These are phyloP conservation scores for Herpetomonas samuelpessoai DNA, from an alignment of 208 protist species.

Conservation along the genomic window DNA sequence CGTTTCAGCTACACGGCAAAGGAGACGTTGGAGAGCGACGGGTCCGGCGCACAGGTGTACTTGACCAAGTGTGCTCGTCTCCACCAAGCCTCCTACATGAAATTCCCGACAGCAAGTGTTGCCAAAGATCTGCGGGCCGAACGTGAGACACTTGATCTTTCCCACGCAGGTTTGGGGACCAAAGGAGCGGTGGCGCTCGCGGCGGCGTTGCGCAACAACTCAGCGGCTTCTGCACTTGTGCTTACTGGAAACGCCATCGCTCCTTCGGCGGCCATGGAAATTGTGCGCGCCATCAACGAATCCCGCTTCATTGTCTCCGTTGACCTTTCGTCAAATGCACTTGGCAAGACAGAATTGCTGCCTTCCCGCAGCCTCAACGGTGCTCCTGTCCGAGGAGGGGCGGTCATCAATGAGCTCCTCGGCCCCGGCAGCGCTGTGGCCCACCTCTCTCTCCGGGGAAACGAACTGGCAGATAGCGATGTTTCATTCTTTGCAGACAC, in stretches of 20 bases:
- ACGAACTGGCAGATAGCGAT: constrained; percentile 73
- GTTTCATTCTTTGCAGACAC: constrained; percentile 59
- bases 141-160: constrained; percentile 63
- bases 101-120: constrained; percentile 73
- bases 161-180: constrained; percentile 59
- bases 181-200: constrained; percentile 76
- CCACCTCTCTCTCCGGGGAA: constrained; percentile 62
- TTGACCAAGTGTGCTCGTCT: constrained; percentile 50
- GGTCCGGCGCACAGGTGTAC: constrained; percentile 60
- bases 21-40: constrained; percentile 64
- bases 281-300: constrained; percentile 64
- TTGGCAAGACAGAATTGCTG: constrained; percentile 49
- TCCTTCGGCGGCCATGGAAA: constrained; percentile 51
- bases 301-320: constrained; percentile 48
- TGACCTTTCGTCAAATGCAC: constrained; percentile 72
- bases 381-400: constrained; percentile 34
- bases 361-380: background rate
- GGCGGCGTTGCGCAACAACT: constrained; percentile 69
- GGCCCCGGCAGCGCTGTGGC: constrained; percentile 48
- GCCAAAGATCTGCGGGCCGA: constrained; percentile 44
- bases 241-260: constrained; percentile 81
- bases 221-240: constrained; percentile 48
- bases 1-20: constrained; percentile 44
- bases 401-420: constrained; percentile 64
- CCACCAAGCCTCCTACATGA: constrained; percentile 61